Evolutionary conservation across 2,329 filamentous ascomycete species (phyloP).

Genomic region (Talaromyces piceae): DNA sequence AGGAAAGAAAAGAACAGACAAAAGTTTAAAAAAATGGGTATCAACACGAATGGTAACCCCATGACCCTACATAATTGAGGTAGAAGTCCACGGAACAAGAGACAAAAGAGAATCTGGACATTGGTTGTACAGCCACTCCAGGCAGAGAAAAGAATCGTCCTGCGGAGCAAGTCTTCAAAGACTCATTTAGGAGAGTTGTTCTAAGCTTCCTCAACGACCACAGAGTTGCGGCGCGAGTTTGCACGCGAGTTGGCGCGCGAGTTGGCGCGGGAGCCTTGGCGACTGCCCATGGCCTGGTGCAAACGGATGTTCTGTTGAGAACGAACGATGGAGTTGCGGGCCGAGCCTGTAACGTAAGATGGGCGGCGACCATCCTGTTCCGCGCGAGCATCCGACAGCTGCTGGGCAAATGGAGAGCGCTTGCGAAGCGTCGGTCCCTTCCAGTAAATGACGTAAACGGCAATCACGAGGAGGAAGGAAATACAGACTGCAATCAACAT

Average conservation of each 20-base stretch:
- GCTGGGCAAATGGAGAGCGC: conserved; percentile 58
- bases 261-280: conserved; percentile 25
- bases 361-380: conserved; percentile 25
- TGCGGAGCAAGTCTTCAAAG: background rate
- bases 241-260: conserved; percentile 21
- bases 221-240: conserved; percentile 25
- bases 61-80: background rate
- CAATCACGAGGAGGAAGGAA: conserved; percentile 52
- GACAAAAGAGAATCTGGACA: background rate
- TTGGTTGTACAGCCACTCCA: background rate
- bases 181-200: background rate
- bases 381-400: conserved; percentile 43
- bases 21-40: conserved; percentile 12
- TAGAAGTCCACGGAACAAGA: background rate
- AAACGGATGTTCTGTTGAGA: conserved; percentile 33
- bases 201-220: background rate
- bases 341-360: conserved; percentile 27
- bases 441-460: conserved; percentile 62
- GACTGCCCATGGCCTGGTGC: conserved; percentile 28
- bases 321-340: conserved; percentile 32
- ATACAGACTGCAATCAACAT: conserved; percentile 41
- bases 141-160: background rate
- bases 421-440: conserved; percentile 54
- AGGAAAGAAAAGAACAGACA: background rate
- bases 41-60: conserved; percentile 3